Conservation (phyloP, 192 early-diverging fungal genomes). For the Coemansia sp. region DNA sequence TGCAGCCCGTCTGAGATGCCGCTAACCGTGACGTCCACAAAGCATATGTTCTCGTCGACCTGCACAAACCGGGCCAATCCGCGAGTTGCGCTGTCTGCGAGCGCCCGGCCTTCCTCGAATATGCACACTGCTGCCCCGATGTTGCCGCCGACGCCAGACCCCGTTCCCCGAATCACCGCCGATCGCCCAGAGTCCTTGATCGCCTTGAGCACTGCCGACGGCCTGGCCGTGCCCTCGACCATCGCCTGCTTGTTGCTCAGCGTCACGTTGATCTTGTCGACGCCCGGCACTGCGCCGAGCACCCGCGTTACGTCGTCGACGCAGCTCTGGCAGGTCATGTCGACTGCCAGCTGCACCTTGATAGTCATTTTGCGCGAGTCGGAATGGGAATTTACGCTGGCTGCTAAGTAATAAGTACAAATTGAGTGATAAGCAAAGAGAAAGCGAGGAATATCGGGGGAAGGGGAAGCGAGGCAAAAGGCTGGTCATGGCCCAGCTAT, state of each 20-base stretch:
- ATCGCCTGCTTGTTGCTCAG: constrained; percentile 69
- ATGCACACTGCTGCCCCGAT: constrained; percentile 89
- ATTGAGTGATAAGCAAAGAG: too few relatives aligned
- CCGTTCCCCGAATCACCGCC: constrained; percentile 76
- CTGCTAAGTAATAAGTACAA: too few relatives aligned
- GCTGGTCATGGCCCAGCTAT: too few relatives aligned
- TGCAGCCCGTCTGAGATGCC: constrained; percentile 63
- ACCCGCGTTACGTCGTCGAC: constrained; percentile 64
- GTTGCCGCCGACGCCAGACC: constrained; percentile 55
- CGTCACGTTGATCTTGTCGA: constrained; percentile 63
- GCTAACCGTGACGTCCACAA: constrained; percentile 79
- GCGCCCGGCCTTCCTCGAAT: constrained; percentile 61
- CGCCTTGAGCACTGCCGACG: constrained; percentile 58
- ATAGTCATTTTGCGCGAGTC: constrained; percentile 35
- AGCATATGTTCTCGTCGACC: constrained; percentile 62
- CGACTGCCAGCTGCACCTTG: constrained; percentile 79
- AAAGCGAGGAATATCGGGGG: too few relatives aligned
- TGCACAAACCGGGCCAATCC: constrained; percentile 84
- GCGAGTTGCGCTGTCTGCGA: constrained; percentile 13
- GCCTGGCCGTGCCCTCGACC: constrained; percentile 60
- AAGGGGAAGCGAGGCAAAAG: too few relatives aligned
- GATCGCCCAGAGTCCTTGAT: constrained; percentile 71
- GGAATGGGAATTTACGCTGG: background rate
- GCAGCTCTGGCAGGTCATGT: constrained; percentile 82
- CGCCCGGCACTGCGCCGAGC: constrained; percentile 54